Conservation (phyloP, 768 basidiomycete genomes). For the Strobilomyces echinocephalus region DNA sequence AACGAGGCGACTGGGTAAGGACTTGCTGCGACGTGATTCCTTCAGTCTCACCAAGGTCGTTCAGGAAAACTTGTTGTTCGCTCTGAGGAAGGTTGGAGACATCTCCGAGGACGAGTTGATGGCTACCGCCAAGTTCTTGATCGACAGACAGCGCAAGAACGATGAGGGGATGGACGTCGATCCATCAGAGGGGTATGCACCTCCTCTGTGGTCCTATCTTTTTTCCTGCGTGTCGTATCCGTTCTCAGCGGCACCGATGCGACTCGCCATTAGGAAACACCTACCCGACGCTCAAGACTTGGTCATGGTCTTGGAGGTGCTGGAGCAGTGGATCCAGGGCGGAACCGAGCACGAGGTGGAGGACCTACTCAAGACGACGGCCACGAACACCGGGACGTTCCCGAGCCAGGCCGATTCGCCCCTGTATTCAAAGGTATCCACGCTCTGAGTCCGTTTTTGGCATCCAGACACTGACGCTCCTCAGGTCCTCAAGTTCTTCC, state of each 20-base stretch:
- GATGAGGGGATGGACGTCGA: slow-evolving; percentile 37
- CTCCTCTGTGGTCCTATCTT: slow-evolving; percentile 36
- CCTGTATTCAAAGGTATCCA: slow-evolving; percentile 35
- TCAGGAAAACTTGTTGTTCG: slow-evolving; percentile 41
- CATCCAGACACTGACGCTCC: slow-evolving; percentile 32
- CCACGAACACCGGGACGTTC: slow-evolving; percentile 13
- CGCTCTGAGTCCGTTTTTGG: slow-evolving; percentile 27
- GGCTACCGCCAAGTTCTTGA: slow-evolving; percentile 43
- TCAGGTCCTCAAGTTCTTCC: slow-evolving; percentile 58
- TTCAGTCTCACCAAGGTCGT: background rate
- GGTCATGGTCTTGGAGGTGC: slow-evolving; percentile 32
- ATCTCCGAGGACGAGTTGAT: slow-evolving; percentile 63
- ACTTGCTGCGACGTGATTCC: background rate
- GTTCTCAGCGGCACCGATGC: slow-evolving; percentile 35
- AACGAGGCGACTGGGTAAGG: slow-evolving; percentile 66
- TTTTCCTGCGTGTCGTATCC: slow-evolving; percentile 38
- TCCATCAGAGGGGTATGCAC: slow-evolving; percentile 22
- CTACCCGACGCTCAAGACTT: slow-evolving; percentile 39
- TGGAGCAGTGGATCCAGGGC: slow-evolving; percentile 39
- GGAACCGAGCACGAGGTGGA: slow-evolving; percentile 25
- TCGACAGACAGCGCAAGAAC: slow-evolving; percentile 33
- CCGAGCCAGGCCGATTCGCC: slow-evolving; percentile 15
- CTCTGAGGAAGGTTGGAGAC: slow-evolving; percentile 54
- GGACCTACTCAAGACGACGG: slow-evolving; percentile 20
- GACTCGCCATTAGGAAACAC: slow-evolving; percentile 41